Evolutionary conservation across 2,329 filamentous ascomycete genomes (phyloP).

Genomic region (Colletotrichum tropicale): DNA sequence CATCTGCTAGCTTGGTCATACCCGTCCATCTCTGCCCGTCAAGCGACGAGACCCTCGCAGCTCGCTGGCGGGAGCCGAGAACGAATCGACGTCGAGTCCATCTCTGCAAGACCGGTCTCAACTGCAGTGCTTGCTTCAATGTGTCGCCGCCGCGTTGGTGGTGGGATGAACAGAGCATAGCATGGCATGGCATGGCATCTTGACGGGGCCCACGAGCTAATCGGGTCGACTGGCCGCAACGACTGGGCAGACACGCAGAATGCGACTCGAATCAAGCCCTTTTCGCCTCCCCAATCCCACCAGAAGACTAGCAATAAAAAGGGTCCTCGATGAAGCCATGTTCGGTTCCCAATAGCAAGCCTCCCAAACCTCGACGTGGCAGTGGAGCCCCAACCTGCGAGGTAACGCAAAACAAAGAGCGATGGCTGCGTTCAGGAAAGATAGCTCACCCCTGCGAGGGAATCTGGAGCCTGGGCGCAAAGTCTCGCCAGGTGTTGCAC

Average conservation of each 20-base stretch:
- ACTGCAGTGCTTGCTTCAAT: not conserved
- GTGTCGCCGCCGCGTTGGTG: not conserved
- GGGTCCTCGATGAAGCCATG: not conserved
- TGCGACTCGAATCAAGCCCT: not conserved
- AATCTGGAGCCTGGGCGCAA: conserved; percentile 14
- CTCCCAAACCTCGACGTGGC: conserved; percentile 12
- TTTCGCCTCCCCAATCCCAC: not conserved
- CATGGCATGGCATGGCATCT: not conserved
- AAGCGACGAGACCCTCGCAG: not conserved
- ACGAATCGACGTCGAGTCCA: not conserved
- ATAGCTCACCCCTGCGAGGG: conserved; percentile 14
- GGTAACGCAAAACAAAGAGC: conserved; percentile 20
- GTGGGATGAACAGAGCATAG: not conserved
- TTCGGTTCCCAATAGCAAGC: not conserved
- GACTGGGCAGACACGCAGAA: conserved; percentile 15
- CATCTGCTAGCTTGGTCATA: not conserved
- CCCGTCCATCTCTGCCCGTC: not conserved
- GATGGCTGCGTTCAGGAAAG: conserved; percentile 9
- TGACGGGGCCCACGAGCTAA: conserved; percentile 16
- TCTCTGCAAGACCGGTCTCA: not conserved
- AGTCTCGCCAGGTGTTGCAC: conserved; percentile 19
- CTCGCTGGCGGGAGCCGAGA: not conserved
- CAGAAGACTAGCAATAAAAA: not conserved
- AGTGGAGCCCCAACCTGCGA: conserved; percentile 14
- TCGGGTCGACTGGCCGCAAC: conserved; percentile 4